Percentiles rank a stretch among this genome's conserved stretches.
Conservation (phyloP, 768 basidiomycete genomes). For the Cystobasidium ongulense region DNA sequence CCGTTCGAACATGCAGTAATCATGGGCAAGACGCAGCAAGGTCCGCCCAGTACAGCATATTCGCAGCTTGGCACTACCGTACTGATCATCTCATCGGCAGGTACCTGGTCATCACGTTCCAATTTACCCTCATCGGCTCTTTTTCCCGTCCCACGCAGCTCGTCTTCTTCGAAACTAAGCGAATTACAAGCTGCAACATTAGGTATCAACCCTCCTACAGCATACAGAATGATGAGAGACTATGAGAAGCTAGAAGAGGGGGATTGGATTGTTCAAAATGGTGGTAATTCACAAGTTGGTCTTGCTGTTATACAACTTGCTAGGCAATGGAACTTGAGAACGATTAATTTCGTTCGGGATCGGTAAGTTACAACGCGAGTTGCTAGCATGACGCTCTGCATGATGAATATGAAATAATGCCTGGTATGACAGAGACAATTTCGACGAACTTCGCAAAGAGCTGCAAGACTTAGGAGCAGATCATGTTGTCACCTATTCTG, state of each 20-base stretch:
- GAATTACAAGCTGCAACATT: conserved; percentile 37
- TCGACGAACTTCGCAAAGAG: conserved; percentile 51
- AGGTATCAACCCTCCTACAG: conserved; percentile 71
- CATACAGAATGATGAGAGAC: conserved; percentile 69
- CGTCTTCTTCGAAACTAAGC: neutral
- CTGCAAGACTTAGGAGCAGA: conserved; percentile 62
- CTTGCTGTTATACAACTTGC: conserved; percentile 81
- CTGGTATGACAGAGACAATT: conserved; percentile 50
- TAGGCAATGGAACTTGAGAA: conserved; percentile 60
- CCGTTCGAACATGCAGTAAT: conserved; percentile 31
- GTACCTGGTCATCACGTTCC: conserved; percentile 38
- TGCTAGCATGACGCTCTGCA: too few relatives aligned
- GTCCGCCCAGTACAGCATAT: conserved; percentile 16
- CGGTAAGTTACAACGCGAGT: too few relatives aligned
- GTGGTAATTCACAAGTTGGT: conserved; percentile 67
- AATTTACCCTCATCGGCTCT: conserved; percentile 34
- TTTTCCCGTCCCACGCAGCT: conserved; percentile 26
- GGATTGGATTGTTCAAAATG: conserved; percentile 79
- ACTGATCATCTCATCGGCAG: neutral
- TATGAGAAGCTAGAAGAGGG: conserved; percentile 59
- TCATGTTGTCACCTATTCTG: conserved; percentile 69
- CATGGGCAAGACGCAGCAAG: conserved; percentile 39
- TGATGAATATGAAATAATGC: too few relatives aligned
- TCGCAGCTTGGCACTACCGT: neutral
- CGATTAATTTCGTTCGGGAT: conserved; percentile 70